Base-by-base conservation (phyloP, 495 filamentous ascomycete species). In the Podospora appendiculata region DNA sequence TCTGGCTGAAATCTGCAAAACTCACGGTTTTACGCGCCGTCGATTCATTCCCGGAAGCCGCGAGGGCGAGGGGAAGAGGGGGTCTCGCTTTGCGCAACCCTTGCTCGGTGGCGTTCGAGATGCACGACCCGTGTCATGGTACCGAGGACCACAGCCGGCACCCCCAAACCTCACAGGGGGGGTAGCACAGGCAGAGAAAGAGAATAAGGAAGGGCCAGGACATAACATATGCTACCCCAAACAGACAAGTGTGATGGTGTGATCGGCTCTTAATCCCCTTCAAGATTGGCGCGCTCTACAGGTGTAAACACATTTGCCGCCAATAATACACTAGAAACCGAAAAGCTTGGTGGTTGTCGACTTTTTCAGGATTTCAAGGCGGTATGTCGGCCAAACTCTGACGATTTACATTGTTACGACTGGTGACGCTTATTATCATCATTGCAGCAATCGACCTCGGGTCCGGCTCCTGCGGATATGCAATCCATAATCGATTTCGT, bases 21-120 rank as follows among this genome's bases (percentile, higher is more conserved):
- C 11, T 18, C n/a, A 17, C 41, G 16, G 11, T 48, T 48, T 48
- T 36, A 40, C 14, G 39, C 14, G 16, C 52, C 33, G 44, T 25
- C 48, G 42, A 44, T 39, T 17, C 58, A 61, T 58, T 55, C 55
- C 58, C 58, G 52, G 61, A 59, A 59, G 51, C 61, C 58, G 61
- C 16, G n/a, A 1, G 14, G 16, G 16, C 16, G 43, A 48, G 33
- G 45, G 14, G 16, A 8, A 2, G 43, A 48, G 33, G 45, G 19
- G 51, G 47, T 55, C 46, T 40, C 45, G 50, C 50, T 38, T 38
- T 52, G 41, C 13, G 6, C 16, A 42, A 51, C 50, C 50, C 52
- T 40, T 55, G 50, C 48, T 42, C 45, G 45, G 55, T 56, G 57
- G 54, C 53, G 59, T 54, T 53, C 32, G 32, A 36, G 48, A 51